phyloP scores from a whole-genome alignment of 495 filamentous ascomycete species.

The Penicillium verhagenii region DNA sequence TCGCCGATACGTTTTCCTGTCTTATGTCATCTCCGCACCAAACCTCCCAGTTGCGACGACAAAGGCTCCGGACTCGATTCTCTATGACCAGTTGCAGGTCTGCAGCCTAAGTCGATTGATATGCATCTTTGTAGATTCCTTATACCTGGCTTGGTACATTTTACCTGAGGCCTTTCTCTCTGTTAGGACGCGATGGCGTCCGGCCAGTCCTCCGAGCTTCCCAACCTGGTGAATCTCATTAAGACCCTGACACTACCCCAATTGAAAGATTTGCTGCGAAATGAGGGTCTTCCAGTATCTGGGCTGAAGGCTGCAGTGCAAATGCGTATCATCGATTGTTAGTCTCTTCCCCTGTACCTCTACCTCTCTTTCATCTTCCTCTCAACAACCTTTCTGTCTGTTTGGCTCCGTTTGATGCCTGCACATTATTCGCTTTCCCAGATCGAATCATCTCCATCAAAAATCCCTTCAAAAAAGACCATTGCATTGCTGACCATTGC shows the following conservation, averaged over 20 bases:
- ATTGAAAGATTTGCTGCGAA: constrained; percentile 69
- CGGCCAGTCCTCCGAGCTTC: constrained; percentile 36
- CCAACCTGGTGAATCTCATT: constrained; percentile 43
- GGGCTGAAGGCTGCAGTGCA: constrained; percentile 83
- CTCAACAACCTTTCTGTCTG: background rate
- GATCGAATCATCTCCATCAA: background rate
- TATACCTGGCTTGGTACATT: constrained; percentile 19
- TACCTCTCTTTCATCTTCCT: background rate
- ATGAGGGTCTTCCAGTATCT: constrained; percentile 66
- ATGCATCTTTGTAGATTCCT: constrained; percentile 20
- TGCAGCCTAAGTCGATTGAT: constrained; percentile 9
- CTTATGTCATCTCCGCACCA: constrained; percentile 41
- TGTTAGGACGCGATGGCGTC: constrained; percentile 36
- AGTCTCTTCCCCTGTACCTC: constrained; percentile 35
- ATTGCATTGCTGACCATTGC: background rate
- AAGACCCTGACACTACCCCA: constrained; percentile 67
- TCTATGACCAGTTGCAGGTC: background rate
- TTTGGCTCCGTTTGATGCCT: background rate
- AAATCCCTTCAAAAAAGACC: background rate
- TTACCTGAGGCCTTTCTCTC: constrained; percentile 9
- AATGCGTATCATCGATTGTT: constrained; percentile 71
- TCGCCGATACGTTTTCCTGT: constrained; percentile 15
- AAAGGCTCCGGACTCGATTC: constrained; percentile 9
- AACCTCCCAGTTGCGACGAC: background rate
- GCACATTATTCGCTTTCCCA: background rate